Evolutionary conservation across 1,284 basidiomycete genomes (phyloP), one percentile per base, ranked within the genome.

Genomic region (Vanrija pseudolonga): DNA sequence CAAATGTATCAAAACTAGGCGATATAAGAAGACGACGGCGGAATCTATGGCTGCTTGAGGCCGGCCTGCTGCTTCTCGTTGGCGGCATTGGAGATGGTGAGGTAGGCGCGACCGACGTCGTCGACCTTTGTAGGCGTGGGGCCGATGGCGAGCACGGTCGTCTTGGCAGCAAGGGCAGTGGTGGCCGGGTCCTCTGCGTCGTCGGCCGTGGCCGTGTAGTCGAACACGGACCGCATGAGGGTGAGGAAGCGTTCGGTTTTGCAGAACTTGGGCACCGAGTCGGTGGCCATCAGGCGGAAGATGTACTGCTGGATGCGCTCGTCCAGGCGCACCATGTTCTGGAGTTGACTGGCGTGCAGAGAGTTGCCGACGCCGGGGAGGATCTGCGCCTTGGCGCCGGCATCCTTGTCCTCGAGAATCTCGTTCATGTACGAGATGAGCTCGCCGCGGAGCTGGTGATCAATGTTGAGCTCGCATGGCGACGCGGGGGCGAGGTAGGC

Each of bases 301-400:
- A 98, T 93, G 73, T 98, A 93, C 38, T 84, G 87, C 78, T 98
- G 95, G 56, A 98, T 98, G 53, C 93, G 85, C 76, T 95, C 94
- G 76, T 98, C 98, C 63, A 98, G 78, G 60, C 85, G 81, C 64
- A 98, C 91, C 82, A 98, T 87, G 50, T 85, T 89, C 79, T 96
- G 91, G 50, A 98, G 80, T 76, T 98, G 95, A 42, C 89, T 95
- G 26, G 93, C 94, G 64, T 94, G 73, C 45, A 80, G 86, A 11
- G 85, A 81, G 53, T 66, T 67, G 18, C 65, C 66, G 69, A 90
- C 86, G 62, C 85, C 88, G 4, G 87, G 82, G 65, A 90, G 87
- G 20, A 91, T 83, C 38, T 86, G 84, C 6, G 87, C 89, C 56
- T 85, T 84, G 0, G 82, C 65, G 2, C 32, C 32, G 2, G 68